A percentile compares a stretch with the other conserved stretches of the same genome.
phyloP scores from a whole-genome alignment of 257 asterid genomes.

The Solanum virginianum region DNA sequence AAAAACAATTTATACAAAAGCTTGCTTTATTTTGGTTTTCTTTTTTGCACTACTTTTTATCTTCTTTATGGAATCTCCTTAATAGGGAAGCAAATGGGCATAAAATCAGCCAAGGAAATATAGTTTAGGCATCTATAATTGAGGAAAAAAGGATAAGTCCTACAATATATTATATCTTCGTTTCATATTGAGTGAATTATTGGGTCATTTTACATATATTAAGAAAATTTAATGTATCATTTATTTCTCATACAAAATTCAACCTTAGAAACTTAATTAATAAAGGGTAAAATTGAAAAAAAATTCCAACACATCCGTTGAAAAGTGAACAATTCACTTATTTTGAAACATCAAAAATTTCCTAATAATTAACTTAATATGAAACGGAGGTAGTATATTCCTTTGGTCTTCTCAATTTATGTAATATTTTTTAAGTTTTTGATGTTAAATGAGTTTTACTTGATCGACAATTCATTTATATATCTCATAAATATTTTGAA shows the following conservation, averaged over 20 bases:
- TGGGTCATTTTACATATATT: no score
- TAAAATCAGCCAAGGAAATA: slow-evolving; percentile 31
- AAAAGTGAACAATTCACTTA: no score
- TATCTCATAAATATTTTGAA: background rate
- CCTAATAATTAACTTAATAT: no score
- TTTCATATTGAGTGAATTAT: no score
- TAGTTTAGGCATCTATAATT: slow-evolving; percentile 26
- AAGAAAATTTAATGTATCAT: no score
- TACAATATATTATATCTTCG: background rate
- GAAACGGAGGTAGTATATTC: background rate
- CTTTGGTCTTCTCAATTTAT: background rate
- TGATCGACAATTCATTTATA: background rate
- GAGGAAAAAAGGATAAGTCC: background rate
- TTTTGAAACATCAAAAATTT: no score
- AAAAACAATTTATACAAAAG: background rate
- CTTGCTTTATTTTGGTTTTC: slow-evolving; percentile 26
- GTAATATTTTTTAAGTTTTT: background rate
- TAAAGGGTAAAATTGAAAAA: no score
- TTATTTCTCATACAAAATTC: no score
- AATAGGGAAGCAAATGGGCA: slow-evolving; percentile 5
- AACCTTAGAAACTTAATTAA: no score
- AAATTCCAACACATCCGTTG: no score
- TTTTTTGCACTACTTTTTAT: slow-evolving; percentile 15
- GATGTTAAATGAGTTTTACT: background rate
- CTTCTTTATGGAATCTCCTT: background rate